These are phyloP conservation scores for Meredithiella fracta DNA, from an alignment of 2,329 filamentous ascomycete genomes.

Conservation along the genomic window DNA sequence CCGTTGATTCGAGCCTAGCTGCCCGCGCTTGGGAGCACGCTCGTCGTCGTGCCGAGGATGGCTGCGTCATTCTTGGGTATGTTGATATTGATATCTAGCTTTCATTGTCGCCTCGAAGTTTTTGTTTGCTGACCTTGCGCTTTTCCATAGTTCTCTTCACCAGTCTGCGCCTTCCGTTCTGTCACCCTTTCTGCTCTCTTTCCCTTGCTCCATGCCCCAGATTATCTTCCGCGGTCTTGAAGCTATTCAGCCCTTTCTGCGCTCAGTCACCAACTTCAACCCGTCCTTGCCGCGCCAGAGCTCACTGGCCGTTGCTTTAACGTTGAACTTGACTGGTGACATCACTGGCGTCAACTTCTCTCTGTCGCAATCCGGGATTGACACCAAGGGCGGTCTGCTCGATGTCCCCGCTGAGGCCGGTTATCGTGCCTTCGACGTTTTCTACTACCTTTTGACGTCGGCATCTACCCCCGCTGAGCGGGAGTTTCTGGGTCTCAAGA, in stretches of 20 bases:
- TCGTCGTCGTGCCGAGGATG: conserved; percentile 82
- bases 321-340: conserved; percentile 64
- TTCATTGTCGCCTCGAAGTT: too few species aligned
- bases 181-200: conserved; percentile 59
- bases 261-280: conserved; percentile 76
- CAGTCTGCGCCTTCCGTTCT: conserved; percentile 74
- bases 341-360: conserved; percentile 60
- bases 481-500: conserved; percentile 70
- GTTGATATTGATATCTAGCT: conserved; percentile 19
- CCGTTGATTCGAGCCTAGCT: conserved; percentile 64
- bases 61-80: conserved; percentile 77
- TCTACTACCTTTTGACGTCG: conserved; percentile 91
- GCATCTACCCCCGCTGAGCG: conserved; percentile 76
- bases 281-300: conserved; percentile 69
- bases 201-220: conserved; percentile 65
- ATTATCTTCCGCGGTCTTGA: conserved; percentile 64
- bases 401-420: conserved; percentile 64
- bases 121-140: too few species aligned
- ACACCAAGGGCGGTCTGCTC: conserved; percentile 64
- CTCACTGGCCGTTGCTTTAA: conserved; percentile 65
- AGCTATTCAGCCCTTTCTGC: conserved; percentile 70
- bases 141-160: conserved; percentile 55
- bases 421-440: conserved; percentile 88
- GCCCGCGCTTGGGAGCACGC: conserved; percentile 91
- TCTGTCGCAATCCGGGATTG: conserved; percentile 73